Evolutionary conservation across 169 alveolate species (phyloP).

Genomic region (Miamiensis avidus): DNA sequence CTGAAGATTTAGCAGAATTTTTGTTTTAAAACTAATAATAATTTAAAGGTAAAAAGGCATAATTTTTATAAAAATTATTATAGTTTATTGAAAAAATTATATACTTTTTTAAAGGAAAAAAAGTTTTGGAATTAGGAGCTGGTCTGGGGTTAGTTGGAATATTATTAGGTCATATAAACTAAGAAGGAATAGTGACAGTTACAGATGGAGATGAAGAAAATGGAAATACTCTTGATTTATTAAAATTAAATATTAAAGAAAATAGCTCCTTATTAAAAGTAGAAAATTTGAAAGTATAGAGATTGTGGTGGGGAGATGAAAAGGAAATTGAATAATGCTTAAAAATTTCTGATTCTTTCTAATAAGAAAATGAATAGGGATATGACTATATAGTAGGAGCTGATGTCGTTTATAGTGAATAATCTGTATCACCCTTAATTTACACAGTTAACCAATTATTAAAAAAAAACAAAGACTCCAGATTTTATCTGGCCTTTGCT

Average conservation of each 20-base stretch:
- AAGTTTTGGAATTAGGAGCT: neutral
- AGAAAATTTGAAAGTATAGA: neutral
- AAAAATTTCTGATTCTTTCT: too few relatives aligned
- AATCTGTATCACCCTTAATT: neutral
- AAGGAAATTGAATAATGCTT: neutral
- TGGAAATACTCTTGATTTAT: neutral
- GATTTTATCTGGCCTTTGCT: neutral
- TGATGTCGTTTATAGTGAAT: neutral
- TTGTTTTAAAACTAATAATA: too few relatives aligned
- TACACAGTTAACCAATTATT: neutral
- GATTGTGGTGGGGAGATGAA: neutral
- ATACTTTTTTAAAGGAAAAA: neutral
- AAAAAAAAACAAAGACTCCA: neutral
- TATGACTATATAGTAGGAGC: neutral
- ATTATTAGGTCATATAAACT: neutral
- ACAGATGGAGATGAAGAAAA: neutral
- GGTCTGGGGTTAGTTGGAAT: neutral
- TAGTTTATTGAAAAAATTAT: too few relatives aligned
- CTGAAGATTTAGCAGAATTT: neutral
- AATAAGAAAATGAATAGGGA: neutral
- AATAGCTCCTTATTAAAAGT: neutral
- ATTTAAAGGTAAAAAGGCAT: neutral
- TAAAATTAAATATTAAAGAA: too few relatives aligned
- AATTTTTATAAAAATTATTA: too few relatives aligned
- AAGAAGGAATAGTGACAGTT: neutral